Conservation (phyloP, 2,329 filamentous ascomycete genomes). For the Coleophoma cylindrospora region DNA sequence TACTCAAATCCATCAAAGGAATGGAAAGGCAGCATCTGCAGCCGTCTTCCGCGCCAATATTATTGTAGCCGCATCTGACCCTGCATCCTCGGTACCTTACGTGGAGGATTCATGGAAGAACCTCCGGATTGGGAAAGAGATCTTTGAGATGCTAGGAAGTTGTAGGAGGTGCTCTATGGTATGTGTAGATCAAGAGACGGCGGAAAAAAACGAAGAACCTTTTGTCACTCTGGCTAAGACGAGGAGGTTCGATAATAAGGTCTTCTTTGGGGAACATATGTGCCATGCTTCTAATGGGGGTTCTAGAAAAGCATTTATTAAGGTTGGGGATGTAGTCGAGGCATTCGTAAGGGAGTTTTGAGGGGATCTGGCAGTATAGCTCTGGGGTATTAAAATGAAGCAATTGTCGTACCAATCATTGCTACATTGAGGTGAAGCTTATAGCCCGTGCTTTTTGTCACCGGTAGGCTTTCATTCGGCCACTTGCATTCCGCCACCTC, state of each 20-base stretch:
- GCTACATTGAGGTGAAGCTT: neutral
- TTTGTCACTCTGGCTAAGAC: slow-evolving; percentile 87
- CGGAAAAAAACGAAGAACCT: slow-evolving; percentile 73
- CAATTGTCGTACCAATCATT: neutral
- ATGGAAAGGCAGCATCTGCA: slow-evolving; percentile 60
- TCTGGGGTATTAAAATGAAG: neutral
- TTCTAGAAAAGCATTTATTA: neutral
- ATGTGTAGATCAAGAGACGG: slow-evolving; percentile 83
- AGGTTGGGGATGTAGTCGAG: neutral
- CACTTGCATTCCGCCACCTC: neutral
- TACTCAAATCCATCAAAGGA: slow-evolving; percentile 56
- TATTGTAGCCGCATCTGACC: slow-evolving; percentile 52
- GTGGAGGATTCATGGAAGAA: slow-evolving; percentile 74
- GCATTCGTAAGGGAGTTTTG: neutral
- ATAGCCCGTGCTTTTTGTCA: neutral
- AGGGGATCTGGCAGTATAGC: neutral
- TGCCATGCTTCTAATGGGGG: slow-evolving; percentile 33
- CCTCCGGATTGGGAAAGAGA: slow-evolving; percentile 58
- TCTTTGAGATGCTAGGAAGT: slow-evolving; percentile 70
- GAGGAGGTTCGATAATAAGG: slow-evolving; percentile 74
- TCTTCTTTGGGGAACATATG: slow-evolving; percentile 86
- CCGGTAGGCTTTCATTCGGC: neutral
- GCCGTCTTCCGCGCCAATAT: slow-evolving; percentile 88
- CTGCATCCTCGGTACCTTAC: slow-evolving; percentile 50
- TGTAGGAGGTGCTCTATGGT: slow-evolving; percentile 96